Percentiles rank a stretch among this genome's conserved stretches.
phyloP scores from a whole-genome alignment of 176 grass and related monocot species.

The Carex parvula region DNA sequence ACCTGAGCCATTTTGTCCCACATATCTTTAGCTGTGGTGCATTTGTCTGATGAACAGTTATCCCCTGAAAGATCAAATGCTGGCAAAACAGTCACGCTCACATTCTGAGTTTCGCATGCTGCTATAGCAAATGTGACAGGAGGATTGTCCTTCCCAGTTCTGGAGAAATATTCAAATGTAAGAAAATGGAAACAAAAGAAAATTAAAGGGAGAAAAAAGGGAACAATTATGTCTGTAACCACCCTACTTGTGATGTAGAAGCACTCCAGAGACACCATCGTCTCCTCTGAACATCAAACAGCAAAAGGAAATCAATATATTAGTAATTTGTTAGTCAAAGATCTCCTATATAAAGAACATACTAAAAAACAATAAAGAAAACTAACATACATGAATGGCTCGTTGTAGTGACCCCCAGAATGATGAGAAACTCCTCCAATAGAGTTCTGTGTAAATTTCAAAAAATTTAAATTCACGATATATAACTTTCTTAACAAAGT shows the following conservation, averaged over 20 bases:
- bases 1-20: slow-evolving; percentile 84
- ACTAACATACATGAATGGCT: slow-evolving; percentile 83
- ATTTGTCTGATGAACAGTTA: slow-evolving; percentile 54
- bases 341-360: slow-evolving; percentile 23
- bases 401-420: slow-evolving; percentile 80
- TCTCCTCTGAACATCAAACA: slow-evolving; percentile 57
- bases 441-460: slow-evolving; percentile 65
- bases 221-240: slow-evolving; percentile 31
- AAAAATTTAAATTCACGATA: slow-evolving; percentile 20
- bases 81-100: slow-evolving; percentile 80
- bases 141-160: slow-evolving; percentile 84
- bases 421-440: slow-evolving; percentile 87
- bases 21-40: slow-evolving; percentile 78
- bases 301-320: slow-evolving; percentile 20
- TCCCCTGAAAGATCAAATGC: slow-evolving; percentile 79
- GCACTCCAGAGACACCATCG: slow-evolving; percentile 87
- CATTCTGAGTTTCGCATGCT: slow-evolving; percentile 88
- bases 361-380: slow-evolving; percentile 1
- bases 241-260: slow-evolving; percentile 99
- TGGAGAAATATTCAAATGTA: slow-evolving; percentile 33
- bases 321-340: slow-evolving; percentile 24
- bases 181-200: slow-evolving; percentile 18
- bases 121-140: slow-evolving; percentile 95
- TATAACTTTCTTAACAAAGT: slow-evolving; percentile 22
- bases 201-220: slow-evolving; percentile 13